Conservation (phyloP, 371 early-diverging fungal species). For the Racocetra persica region DNA sequence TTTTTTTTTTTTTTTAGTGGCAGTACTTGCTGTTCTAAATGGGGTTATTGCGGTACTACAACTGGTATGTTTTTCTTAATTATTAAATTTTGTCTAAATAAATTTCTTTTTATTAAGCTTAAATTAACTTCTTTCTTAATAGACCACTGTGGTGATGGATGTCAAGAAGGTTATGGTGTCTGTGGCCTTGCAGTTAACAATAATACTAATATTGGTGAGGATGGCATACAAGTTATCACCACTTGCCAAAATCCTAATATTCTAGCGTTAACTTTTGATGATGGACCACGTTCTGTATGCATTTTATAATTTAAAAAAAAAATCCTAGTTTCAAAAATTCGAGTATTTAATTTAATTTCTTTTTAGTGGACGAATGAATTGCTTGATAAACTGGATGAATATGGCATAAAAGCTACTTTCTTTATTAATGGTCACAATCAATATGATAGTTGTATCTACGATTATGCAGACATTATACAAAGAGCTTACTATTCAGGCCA, state of each 20-base stretch:
- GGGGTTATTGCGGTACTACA: too few relatives aligned
- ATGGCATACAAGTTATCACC: background rate
- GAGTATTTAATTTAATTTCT: background rate
- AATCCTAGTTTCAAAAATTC: background rate
- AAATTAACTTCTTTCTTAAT: background rate
- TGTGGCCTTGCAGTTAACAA: background rate
- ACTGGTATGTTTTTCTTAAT: background rate
- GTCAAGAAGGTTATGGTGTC: background rate
- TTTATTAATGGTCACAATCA: constrained; percentile 65
- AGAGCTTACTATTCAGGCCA: constrained; percentile 51
- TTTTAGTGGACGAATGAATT: constrained; percentile 51
- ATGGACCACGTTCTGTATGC: constrained; percentile 36
- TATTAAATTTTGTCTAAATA: too few relatives aligned
- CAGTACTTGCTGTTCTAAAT: too few relatives aligned
- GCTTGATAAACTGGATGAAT: constrained; percentile 56
- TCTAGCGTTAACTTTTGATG: constrained; percentile 46
- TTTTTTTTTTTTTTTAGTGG: too few relatives aligned
- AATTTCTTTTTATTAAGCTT: too few relatives aligned
- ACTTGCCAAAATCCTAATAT: constrained; percentile 29
- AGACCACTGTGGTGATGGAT: constrained; percentile 23
- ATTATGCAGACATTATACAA: constrained; percentile 8
- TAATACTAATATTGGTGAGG: too few relatives aligned
- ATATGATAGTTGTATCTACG: background rate
- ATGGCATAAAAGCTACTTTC: constrained; percentile 68
- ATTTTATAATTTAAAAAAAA: background rate